Evolutionary conservation across 23 red algal genomes (phyloP), one percentile per base, ranked within the genome.

Genomic region (Agarophyton chilense): DNA sequence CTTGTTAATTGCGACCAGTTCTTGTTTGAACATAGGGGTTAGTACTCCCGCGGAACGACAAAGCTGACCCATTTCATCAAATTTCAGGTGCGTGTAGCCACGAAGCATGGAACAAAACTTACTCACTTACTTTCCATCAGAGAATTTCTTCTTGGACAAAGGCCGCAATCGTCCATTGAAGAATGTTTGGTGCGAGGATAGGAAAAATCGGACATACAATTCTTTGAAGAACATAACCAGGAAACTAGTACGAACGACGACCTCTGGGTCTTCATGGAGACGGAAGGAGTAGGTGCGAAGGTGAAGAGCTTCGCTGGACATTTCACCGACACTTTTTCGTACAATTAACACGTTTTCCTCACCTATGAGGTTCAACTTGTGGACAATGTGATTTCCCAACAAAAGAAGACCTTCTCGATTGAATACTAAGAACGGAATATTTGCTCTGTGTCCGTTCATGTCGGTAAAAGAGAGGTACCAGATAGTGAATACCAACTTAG

Each of bases 341-440:
- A 87, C 10, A 28, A 53, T 50, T 0, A 87, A 0, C 0, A 87
- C 40, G 0, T 74, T 10, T 19, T 87, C 82, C 10, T 26, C 10
- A 25, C 64, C 63, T 16, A 87, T 35, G 10, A 68, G 82, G 50
- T 87, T 44, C 11, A 17, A 18, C 21, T 52, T 21, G 38, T 72
- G 82, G 6, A 87, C 29, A 10, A 87, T 4, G 17, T 72, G 55
- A 64, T 72, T 74, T 24, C 63, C 82, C 6, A 87, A 10, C 51
- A 87, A 29, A 31, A 87, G 41, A 10, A 74, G 62, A 4, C 64
- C 64, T 3, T 87, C 82, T 4, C 82, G 64, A 2, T 55, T 4
- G 8, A 63, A 42, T 25, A 76, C 32, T 41, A 54, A 76, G 52
- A 2, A 74, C 11, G 82, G 64, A 58, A 87, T 54, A 1, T 39